Evolutionary conservation across 2,329 filamentous ascomycete species (phyloP), one percentile per base, ranked within the genome.

Genomic region (Clarireedia sp.): DNA sequence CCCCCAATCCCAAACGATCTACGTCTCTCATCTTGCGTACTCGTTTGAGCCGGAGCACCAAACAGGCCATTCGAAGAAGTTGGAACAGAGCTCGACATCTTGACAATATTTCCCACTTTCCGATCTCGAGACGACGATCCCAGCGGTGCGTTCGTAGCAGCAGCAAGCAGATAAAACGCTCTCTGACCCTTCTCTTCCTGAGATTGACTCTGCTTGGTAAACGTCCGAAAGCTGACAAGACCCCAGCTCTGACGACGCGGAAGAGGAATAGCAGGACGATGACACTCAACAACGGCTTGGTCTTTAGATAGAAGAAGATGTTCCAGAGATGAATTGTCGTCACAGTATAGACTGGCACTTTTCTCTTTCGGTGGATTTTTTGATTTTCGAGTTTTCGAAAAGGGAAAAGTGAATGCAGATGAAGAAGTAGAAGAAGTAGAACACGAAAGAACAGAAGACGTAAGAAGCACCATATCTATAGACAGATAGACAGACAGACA

Each of bases 1-100:
- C 66, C 66, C 33, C 65, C 66, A 58, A 67, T 67, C 3, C 66
- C 66, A 62, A 60, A 65, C 55, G 65, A 67, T 55, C 56, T 64
- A 45, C 58, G 62, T 48, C 48, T 54, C 49, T 67, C 54, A 19
- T 14, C 12, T 12, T 33, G 29, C 29, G 10, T 4, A 3, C 29
- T 10, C 3, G 3, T 9, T 33, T 33, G 29, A 33, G 9, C 12
- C 3, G 10, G 3, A 9, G 10, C 29, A 33, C 29, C 29, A 33
- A 33, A 33, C 3, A 33, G 10, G 9, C 16, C 41, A n/a, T 53
- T 8, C 12, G 7, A 16, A 14, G 29, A 26, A 26, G 19, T 6
- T 10, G 41, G 43, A 47, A 37, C 24, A 14, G 29, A 33, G 9
- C 29, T 12, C 29, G 29, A 14, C 29, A 33, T 33, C 29, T 33